Evolutionary conservation across 1,284 basidiomycete species (phyloP), one percentile per base, ranked within the genome.

Genomic region (Trichosporon ovoides): DNA sequence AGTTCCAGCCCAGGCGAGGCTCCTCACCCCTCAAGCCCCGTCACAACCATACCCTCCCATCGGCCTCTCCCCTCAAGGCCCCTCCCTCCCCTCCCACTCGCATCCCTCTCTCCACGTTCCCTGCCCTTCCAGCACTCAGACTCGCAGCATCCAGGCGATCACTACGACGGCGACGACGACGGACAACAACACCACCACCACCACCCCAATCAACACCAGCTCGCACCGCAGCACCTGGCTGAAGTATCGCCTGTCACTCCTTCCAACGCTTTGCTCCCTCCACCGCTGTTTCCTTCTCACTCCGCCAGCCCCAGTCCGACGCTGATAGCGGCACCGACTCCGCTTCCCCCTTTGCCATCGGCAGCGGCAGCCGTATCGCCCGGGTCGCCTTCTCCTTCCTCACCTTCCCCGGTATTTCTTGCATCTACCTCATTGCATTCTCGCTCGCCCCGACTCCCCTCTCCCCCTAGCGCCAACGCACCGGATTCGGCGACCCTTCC

Each of bases 31-130:
- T 16, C 22, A 11, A 48, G 24, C 22, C 43, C 36, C 31, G 24
- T 33, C 40, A 22, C 34, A 35, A 52, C 50, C 33, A 35, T 52
- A 52, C 19, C 36, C 50, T 22, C 34, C 50, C 31, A 24, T 12
- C 34, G 36, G 50, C 50, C 50, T 36, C 50, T 36, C 34, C 50
- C 50, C 34, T 52, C 36, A 24, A 20, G 34, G 36, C 50, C 34
- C 34, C 36, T 52, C 50, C 34, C 36, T 52, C 50, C 50, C 18
- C 36, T 36, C 34, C 34, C 50, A 19, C 36, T 38, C 50, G 34
- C 34, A 18, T 52, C 50, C 50, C 34, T 28, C 33, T 52, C 34
- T 11, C 34, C 34, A n/a, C 50, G 36, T 22, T 52, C 36, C 34
- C 20, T 52, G 34, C 50, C 36, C 7, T 38, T 52, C 34, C 36